phyloP scores from a whole-genome alignment of 1,139 yeast genomes.

The Insectozyma bohioensis region DNA sequence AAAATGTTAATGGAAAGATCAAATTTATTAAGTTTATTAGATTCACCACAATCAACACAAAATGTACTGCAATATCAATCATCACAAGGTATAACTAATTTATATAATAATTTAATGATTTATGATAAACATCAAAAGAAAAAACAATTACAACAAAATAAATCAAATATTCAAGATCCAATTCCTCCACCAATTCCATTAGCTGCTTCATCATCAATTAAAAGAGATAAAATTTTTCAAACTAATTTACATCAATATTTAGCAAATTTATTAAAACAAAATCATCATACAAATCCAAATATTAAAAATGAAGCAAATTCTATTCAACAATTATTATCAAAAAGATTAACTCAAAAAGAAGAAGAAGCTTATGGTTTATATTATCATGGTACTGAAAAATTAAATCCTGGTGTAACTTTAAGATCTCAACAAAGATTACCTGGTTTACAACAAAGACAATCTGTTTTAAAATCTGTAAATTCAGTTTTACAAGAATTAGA shows the following conservation, averaged over 20 bases:
- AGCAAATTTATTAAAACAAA: conserved; percentile 39
- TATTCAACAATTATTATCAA: conserved; percentile 46
- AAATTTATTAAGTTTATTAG: conserved; percentile 72
- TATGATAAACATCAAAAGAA: conserved; percentile 64
- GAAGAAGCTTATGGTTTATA: conserved; percentile 84
- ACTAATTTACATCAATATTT: conserved; percentile 50
- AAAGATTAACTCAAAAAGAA: conserved; percentile 70
- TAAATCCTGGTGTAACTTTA: conserved; percentile 75
- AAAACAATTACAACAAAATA: conserved; percentile 49
- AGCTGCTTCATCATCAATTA: conserved; percentile 52
- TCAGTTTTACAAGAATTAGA: conserved; percentile 78
- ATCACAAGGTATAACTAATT: conserved; percentile 85
- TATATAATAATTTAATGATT: conserved; percentile 77
- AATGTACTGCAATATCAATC: conserved; percentile 76
- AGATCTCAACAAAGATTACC: conserved; percentile 62
- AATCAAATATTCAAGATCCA: conserved; percentile 40
- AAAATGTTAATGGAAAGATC: conserved; percentile 84
- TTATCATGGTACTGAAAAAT: conserved; percentile 71
- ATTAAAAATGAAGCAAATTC: conserved; percentile 37
- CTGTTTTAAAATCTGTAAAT: conserved; percentile 74
- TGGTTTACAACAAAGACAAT: conserved; percentile 49
- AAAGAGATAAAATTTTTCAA: conserved; percentile 53
- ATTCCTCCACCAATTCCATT: conserved; percentile 60
- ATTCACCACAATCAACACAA: conserved; percentile 84
- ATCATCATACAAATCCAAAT: conserved; percentile 25